A percentile compares a stretch with the other conserved stretches of the same genome.
Evolutionary conservation across 1,139 yeast species (phyloP).

Genomic region (Yamadazyma spencermartinsiae): DNA sequence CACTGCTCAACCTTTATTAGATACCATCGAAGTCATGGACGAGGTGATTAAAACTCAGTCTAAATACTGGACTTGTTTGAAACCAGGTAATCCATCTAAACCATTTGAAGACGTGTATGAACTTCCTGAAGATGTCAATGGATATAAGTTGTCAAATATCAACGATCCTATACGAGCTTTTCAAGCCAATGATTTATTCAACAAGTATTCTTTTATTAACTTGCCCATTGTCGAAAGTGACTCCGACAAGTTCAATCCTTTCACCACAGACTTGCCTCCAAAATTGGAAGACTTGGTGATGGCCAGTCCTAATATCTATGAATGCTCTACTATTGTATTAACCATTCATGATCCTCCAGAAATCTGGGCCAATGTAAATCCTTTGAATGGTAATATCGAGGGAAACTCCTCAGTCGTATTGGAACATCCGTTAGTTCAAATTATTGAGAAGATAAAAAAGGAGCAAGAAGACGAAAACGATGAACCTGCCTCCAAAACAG

Average conservation of each 20-base stretch:
- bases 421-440: slow-evolving; percentile 42
- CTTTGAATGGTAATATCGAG: slow-evolving; percentile 75
- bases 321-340: slow-evolving; percentile 61
- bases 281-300: slow-evolving; percentile 68
- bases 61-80: slow-evolving; percentile 82
- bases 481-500: neutral
- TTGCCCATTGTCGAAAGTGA: slow-evolving; percentile 58
- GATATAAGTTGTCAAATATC: slow-evolving; percentile 46
- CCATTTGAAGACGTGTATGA: slow-evolving; percentile 45
- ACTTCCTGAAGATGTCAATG: slow-evolving; percentile 24
- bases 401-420: slow-evolving; percentile 67
- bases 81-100: slow-evolving; percentile 57
- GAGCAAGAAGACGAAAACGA: slow-evolving; percentile 45
- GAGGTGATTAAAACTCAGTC: slow-evolving; percentile 82
- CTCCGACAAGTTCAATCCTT: slow-evolving; percentile 27
- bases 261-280: slow-evolving; percentile 47
- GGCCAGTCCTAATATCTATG: slow-evolving; percentile 73
- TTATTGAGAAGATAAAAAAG: slow-evolving; percentile 33
- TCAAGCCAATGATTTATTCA: slow-evolving; percentile 61
- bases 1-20: slow-evolving; percentile 63
- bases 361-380: slow-evolving; percentile 85
- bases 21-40: slow-evolving; percentile 82
- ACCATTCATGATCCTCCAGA: slow-evolving; percentile 92
- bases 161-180: slow-evolving; percentile 73
- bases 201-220: slow-evolving; percentile 58